Percentiles rank a stretch among this genome's conserved stretches.
These are phyloP conservation scores for Oenanthe javanica DNA, from an alignment of 140 eudicot species.

Conservation along the genomic window DNA sequence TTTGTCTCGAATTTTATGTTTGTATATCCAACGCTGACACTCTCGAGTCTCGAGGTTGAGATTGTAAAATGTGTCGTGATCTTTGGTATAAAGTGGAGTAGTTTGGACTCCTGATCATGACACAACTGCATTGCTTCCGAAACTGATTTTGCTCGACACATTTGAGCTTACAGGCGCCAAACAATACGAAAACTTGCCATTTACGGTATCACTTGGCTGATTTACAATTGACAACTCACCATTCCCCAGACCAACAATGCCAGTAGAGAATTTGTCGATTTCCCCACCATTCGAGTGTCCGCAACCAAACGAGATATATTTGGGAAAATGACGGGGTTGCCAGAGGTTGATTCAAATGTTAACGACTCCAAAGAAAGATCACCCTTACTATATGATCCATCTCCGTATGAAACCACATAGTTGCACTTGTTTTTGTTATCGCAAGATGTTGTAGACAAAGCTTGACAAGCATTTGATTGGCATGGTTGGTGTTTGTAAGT, in stretches of 20 bases:
- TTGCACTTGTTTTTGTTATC: slow-evolving; percentile 7
- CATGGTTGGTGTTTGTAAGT: slow-evolving; percentile 35
- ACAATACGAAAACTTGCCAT: slow-evolving; percentile 60
- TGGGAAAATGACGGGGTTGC: slow-evolving; percentile 3
- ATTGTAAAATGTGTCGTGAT: slow-evolving; percentile 30
- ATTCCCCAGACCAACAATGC: slow-evolving; percentile 63
- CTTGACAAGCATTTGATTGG: slow-evolving; percentile 23
- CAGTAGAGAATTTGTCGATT: slow-evolving; percentile 24
- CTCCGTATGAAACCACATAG: slow-evolving; percentile 34
- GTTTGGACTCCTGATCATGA: slow-evolving; percentile 30
- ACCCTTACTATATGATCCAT: slow-evolving; percentile 27
- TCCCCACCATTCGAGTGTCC: slow-evolving; percentile 34
- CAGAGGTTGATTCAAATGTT: slow-evolving; percentile 22
- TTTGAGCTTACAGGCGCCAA: slow-evolving; percentile 13
- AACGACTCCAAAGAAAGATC: slow-evolving; percentile 46
- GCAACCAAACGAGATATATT: slow-evolving; percentile 47
- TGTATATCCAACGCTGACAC: slow-evolving; percentile 27
- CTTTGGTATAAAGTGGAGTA: slow-evolving; percentile 32
- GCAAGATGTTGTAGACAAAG: slow-evolving; percentile 1
- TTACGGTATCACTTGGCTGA: slow-evolving; percentile 22
- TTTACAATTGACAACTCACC: slow-evolving; percentile 45
- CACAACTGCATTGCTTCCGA: slow-evolving; percentile 33
- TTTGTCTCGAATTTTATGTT: neutral
- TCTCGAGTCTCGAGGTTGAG: slow-evolving; percentile 24
- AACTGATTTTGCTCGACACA: slow-evolving; percentile 41